phyloP scores from a whole-genome alignment of 768 basidiomycete species.

The Lepiota brunneoincarnata region DNA sequence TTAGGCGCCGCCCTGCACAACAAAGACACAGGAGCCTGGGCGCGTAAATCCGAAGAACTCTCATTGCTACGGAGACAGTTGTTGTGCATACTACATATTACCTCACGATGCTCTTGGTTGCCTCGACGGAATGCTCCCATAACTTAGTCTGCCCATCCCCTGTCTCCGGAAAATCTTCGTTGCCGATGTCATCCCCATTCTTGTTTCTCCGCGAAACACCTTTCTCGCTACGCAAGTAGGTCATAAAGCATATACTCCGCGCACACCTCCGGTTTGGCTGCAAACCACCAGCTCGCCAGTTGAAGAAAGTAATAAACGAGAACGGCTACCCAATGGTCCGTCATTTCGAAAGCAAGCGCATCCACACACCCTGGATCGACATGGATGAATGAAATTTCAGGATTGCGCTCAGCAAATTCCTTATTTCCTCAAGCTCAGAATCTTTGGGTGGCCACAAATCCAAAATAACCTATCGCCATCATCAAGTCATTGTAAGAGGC shows the following conservation, averaged over 20 bases:
- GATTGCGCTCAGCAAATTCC: constrained; percentile 33
- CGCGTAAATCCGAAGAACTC: no score
- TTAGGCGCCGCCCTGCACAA: no score
- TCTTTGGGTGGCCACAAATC: constrained; percentile 38
- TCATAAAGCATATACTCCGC: constrained; percentile 36
- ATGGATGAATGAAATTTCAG: constrained; percentile 36
- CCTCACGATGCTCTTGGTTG: constrained; percentile 1
- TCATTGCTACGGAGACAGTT: no score
- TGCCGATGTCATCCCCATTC: constrained; percentile 31
- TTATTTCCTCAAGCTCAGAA: constrained; percentile 37
- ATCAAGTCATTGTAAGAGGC: constrained; percentile 35
- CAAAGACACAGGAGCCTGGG: no score
- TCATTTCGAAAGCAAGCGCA: constrained; percentile 20
- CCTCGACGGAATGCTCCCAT: constrained; percentile 26
- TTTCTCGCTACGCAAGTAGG: constrained; percentile 21
- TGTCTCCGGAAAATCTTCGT: constrained; percentile 29
- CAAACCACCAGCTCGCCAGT: constrained; percentile 17
- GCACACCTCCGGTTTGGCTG: constrained; percentile 21
- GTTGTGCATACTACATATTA: neutral
- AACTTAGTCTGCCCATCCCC: constrained; percentile 32
- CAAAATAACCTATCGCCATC: constrained; percentile 24
- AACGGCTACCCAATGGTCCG: constrained; percentile 22
- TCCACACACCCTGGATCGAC: constrained; percentile 37
- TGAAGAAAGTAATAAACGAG: constrained; percentile 21
- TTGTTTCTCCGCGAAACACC: constrained; percentile 29